Base-by-base conservation (phyloP, 805 yeast genomes). In the Nakazawaea wickerhamii region DNA sequence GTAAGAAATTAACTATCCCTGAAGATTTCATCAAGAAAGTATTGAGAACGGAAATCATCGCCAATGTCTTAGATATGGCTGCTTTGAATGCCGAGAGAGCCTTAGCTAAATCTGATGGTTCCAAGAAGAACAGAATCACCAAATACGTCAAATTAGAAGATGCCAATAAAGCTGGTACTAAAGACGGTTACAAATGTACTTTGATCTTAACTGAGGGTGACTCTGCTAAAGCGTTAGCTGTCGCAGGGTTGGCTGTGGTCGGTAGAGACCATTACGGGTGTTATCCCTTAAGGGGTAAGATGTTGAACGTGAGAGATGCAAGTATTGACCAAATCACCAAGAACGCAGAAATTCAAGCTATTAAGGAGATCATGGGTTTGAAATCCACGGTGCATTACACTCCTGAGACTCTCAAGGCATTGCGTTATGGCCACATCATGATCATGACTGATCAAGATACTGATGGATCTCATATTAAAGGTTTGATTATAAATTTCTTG, bases 361-460 rank as follows among this genome's bases (percentile, higher is more conserved):
- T 93, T 55, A 93, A 93, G 59, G 89, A 91, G 59, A 93, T 93
- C 53, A 84, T 93, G 69, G 99, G 99, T 17, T 69, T 93, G 43
- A 96, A 90, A 61, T 99, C 93, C 64, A 88, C 84, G 54, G 91
- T 88, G 64, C 71, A 70, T 33, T 93, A 93, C 58, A 65, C 60
- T 15, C 45, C 60, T 1, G 81, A 79, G 17, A 83, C 81, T 50
- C 70, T 84, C 13, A 75, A 76, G 44, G 79, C 83, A 4, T 68
- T 93, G 48, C 79, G 99, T 60, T 93, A 93, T 58, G 99, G 99
- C 28, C 96, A 89, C 60, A 75, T 93, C 40, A 93, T 93, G 98
- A 89, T 93, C 59, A 93, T 93, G 98, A 89, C 99, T 5, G 99
- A 93, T 84, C 99, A 93, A 66, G 99, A 93, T 87, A 95, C 90